Percentiles rank a stretch among this genome's conserved stretches.
phyloP scores from a whole-genome alignment of 805 yeast genomes.

The Wickerhamomyces tratensis region DNA sequence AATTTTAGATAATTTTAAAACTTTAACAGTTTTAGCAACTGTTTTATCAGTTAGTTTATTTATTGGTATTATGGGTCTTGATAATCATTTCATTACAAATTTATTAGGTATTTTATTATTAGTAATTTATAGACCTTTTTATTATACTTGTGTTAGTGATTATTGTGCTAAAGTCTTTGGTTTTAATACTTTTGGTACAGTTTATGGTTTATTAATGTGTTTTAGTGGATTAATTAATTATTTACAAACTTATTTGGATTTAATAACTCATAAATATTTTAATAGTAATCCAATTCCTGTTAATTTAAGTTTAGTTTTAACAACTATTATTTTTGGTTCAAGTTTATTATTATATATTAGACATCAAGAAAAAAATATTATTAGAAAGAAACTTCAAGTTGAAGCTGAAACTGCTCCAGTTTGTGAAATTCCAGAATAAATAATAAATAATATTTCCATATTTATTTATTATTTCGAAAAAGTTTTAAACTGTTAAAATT shows the following conservation, averaged over 20 bases:
- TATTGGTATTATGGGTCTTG: slow-evolving; percentile 66
- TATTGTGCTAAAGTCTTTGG: slow-evolving; percentile 92
- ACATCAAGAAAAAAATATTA: slow-evolving; percentile 29
- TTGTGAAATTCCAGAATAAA: slow-evolving; percentile 30
- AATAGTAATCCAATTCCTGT: slow-evolving; percentile 75
- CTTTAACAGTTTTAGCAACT: slow-evolving; percentile 43
- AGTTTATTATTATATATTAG: slow-evolving; percentile 18
- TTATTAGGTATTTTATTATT: slow-evolving; percentile 59
- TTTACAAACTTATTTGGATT: slow-evolving; percentile 61
- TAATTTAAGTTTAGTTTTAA: slow-evolving; percentile 42
- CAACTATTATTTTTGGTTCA: slow-evolving; percentile 36
- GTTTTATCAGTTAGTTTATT: slow-evolving; percentile 44
- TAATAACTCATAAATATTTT: slow-evolving; percentile 56
- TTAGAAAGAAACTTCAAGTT: slow-evolving; percentile 40
- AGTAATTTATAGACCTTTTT: slow-evolving; percentile 84
- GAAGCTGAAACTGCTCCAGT: slow-evolving; percentile 57
- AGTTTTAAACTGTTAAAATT: too few relatives aligned
- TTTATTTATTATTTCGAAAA: too few relatives aligned
- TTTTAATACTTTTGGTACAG: slow-evolving; percentile 82
- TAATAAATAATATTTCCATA: too few relatives aligned
- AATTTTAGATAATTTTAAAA: slow-evolving; percentile 63
- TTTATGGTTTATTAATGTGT: slow-evolving; percentile 80
- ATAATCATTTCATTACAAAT: slow-evolving; percentile 39
- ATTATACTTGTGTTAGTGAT: slow-evolving; percentile 88
- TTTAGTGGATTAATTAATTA: slow-evolving; percentile 76